These are phyloP conservation scores for Barnettozyma hawaiiensis DNA, from an alignment of 1,139 yeast species.

Conservation along the genomic window DNA sequence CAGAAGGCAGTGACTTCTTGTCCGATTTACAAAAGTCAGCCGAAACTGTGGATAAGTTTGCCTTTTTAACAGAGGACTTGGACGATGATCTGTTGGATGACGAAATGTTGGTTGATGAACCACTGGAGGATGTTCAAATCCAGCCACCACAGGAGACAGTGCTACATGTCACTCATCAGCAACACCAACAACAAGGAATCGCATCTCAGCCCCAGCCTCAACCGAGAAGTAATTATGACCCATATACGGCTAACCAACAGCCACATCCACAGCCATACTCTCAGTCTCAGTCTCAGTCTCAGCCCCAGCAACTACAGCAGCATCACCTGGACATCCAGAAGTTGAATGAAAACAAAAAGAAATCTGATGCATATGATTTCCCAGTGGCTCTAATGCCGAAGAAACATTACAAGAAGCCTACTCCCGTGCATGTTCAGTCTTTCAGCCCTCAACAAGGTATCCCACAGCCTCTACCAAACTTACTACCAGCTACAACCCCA, in stretches of 20 bases:
- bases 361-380: conserved; percentile 74
- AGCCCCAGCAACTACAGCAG: conserved; percentile 1
- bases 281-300: conserved; percentile 4
- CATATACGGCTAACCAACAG: conserved; percentile 10
- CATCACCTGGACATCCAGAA: conserved; percentile 28
- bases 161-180: not conserved
- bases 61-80: conserved; percentile 17
- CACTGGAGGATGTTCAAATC: conserved; percentile 2
- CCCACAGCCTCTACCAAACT: not conserved
- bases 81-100: conserved; percentile 46
- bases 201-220: not conserved
- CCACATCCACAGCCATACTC: not conserved
- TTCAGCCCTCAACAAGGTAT: conserved; percentile 1
- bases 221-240: conserved; percentile 3
- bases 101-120: conserved; percentile 29
- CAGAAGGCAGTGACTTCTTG: not conserved
- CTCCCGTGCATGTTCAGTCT: conserved; percentile 16
- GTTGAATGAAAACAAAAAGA: conserved; percentile 45
- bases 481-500: not conserved
- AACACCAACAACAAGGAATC: not conserved
- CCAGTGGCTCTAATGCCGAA: conserved; percentile 56
- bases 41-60: conserved; percentile 15
- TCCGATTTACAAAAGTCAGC: not conserved
- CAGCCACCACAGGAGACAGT: conserved; percentile 3
- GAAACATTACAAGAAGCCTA: conserved; percentile 31